Evolutionary conservation across 768 basidiomycete genomes (phyloP).

Genomic region (Termitomyces sp.): DNA sequence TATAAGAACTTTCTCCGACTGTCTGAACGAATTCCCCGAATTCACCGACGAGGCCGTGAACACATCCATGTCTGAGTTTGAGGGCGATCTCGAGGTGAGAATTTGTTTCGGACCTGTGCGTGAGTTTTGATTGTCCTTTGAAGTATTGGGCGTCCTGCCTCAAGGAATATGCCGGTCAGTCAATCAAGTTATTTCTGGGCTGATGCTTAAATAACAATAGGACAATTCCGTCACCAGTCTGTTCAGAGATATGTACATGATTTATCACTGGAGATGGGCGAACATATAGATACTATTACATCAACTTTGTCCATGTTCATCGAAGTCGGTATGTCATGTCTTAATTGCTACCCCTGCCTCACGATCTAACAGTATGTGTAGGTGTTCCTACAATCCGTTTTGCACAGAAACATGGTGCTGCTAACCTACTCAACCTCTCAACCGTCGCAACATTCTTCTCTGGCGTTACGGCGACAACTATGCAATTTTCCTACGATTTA

Average conservation of each 20-base stretch:
- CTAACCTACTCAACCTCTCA: conserved; percentile 68
- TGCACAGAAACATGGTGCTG: conserved; percentile 68
- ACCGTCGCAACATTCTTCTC: conserved; percentile 80
- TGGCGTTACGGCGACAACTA: conserved; percentile 68
- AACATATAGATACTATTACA: conserved; percentile 68
- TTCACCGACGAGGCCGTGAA: conserved; percentile 73
- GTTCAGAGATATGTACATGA: conserved; percentile 77
- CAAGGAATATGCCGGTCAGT: conserved; percentile 55
- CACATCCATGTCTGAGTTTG: conserved; percentile 61
- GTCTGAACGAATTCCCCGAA: conserved; percentile 77
- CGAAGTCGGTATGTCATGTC: conserved; percentile 54
- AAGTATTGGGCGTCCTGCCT: conserved; percentile 78
- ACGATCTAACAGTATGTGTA: conserved; percentile 18
- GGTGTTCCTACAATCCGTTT: conserved; percentile 77
- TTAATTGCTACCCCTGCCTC: not conserved
- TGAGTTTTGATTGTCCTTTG: conserved; percentile 1
- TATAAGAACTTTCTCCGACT: conserved; percentile 63
- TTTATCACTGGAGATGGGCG: conserved; percentile 68
- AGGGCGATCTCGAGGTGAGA: conserved; percentile 64
- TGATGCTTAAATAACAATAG: conserved; percentile 26
- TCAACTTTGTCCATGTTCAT: conserved; percentile 70
- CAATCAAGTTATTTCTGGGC: not conserved
- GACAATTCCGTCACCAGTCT: conserved; percentile 68
- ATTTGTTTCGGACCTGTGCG: not conserved
- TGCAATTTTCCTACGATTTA: conserved; percentile 62